These are phyloP conservation scores for Mortierella polycephala DNA, from an alignment of 371 early-diverging fungal species.

Conservation along the genomic window DNA sequence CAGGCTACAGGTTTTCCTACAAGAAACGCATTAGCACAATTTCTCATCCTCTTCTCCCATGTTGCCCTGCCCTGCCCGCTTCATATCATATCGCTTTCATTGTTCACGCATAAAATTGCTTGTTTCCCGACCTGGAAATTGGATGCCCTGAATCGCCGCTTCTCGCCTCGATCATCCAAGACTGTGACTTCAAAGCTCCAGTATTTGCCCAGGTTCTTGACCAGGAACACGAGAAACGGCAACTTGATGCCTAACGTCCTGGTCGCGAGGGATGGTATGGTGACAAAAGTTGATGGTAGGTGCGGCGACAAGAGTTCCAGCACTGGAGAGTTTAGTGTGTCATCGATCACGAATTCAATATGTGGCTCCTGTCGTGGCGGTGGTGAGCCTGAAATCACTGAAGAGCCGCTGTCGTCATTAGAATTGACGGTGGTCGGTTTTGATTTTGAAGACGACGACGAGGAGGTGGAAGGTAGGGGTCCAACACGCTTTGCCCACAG, in stretches of 20 bases:
- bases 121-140: constrained; percentile 85
- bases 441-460: constrained; percentile 6
- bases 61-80: background rate
- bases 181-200: constrained; percentile 93
- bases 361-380: constrained; percentile 58
- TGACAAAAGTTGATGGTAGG: constrained; percentile 87
- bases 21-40: too few species aligned
- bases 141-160: constrained; percentile 86
- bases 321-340: constrained; percentile 84
- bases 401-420: constrained; percentile 6
- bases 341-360: constrained; percentile 83
- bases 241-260: constrained; percentile 93
- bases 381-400: background rate
- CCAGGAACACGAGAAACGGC: constrained; percentile 86
- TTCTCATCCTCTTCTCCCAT: background rate
- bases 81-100: background rate
- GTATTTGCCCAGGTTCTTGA: constrained; percentile 89
- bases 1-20: too few species aligned
- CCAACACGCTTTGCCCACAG: constrained; percentile 75
- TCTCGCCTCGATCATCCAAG: constrained; percentile 82
- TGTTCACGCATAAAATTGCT: background rate
- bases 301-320: constrained; percentile 84
- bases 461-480: constrained; percentile 56
- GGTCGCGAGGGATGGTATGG: constrained; percentile 79
- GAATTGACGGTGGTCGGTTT: background rate